A percentile compares a stretch with the other conserved stretches of the same genome.
Conservation (phyloP, 1,284 basidiomycete species). For the Ganoderma lingzhi region DNA sequence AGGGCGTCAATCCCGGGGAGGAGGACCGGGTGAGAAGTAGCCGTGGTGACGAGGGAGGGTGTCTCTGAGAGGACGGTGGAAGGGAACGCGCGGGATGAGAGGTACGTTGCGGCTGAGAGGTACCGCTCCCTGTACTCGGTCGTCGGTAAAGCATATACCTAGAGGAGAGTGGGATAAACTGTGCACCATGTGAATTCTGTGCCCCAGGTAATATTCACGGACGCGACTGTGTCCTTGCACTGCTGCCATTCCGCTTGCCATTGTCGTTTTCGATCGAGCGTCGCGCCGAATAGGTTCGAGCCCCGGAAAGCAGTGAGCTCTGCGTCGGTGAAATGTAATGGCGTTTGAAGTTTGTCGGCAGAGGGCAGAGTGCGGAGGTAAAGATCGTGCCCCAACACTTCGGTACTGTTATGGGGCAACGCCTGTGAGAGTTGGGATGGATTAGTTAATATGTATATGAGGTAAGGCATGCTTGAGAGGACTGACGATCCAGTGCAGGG, state of each 20-base stretch:
- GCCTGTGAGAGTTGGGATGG: not conserved
- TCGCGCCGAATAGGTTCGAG: conserved; percentile 82
- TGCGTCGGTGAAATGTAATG: conserved; percentile 71
- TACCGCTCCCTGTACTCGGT: conserved; percentile 70
- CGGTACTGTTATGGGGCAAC: conserved; percentile 23
- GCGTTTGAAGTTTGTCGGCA: conserved; percentile 66
- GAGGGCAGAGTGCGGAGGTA: conserved; percentile 78
- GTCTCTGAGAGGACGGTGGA: conserved; percentile 74
- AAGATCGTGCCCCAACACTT: conserved; percentile 57
- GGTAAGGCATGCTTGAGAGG: conserved; percentile 35
- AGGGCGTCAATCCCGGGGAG: conserved; percentile 87
- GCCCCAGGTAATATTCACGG: conserved; percentile 52
- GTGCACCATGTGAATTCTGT: conserved; percentile 73
- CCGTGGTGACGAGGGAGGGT: conserved; percentile 59
- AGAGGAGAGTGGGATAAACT: not conserved
- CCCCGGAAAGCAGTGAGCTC: conserved; percentile 77
- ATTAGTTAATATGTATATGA: not conserved
- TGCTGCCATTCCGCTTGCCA: conserved; percentile 69
- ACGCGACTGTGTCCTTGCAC: conserved; percentile 53
- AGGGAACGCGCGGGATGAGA: conserved; percentile 90
- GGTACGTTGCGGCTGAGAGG: conserved; percentile 74
- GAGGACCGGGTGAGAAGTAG: conserved; percentile 76
- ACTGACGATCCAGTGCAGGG: conserved; percentile 71
- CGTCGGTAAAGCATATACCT: not conserved
- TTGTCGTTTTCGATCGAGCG: conserved; percentile 63